phyloP scores from a whole-genome alignment of 1,139 yeast species.

The Scheffersomyces titani region DNA sequence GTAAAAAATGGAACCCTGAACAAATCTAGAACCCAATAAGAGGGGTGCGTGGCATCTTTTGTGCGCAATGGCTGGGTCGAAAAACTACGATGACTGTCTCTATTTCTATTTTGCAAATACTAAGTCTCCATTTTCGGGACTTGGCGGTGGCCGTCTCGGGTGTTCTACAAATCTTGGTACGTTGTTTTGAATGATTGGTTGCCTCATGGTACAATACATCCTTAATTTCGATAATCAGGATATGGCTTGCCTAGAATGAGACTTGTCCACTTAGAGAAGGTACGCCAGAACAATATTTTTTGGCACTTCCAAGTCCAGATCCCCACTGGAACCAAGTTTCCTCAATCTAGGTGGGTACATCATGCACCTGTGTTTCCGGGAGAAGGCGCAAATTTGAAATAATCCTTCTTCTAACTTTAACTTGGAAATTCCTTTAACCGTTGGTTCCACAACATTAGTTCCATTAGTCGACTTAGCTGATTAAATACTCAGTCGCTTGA shows the following conservation, averaged over 20 bases:
- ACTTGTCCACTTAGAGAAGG: neutral
- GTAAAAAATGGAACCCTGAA: neutral
- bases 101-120: neutral
- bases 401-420: neutral
- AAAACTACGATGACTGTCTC: neutral
- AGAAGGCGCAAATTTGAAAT: neutral
- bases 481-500: neutral
- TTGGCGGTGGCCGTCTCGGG: neutral
- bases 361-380: neutral
- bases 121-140: neutral
- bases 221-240: neutral
- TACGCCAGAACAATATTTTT: neutral
- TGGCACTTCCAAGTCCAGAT: neutral
- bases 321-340: neutral
- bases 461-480: neutral
- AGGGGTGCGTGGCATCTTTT: neutral
- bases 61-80: neutral
- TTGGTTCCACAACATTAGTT: neutral
- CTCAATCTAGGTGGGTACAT: neutral
- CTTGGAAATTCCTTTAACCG: neutral
- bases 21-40: neutral
- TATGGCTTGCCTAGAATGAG: neutral
- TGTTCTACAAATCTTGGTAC: neutral
- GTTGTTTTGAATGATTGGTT: neutral
- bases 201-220: neutral